These are phyloP conservation scores for Triglochin maritima DNA, from an alignment of 106 monocot genomes.

Conservation along the genomic window DNA sequence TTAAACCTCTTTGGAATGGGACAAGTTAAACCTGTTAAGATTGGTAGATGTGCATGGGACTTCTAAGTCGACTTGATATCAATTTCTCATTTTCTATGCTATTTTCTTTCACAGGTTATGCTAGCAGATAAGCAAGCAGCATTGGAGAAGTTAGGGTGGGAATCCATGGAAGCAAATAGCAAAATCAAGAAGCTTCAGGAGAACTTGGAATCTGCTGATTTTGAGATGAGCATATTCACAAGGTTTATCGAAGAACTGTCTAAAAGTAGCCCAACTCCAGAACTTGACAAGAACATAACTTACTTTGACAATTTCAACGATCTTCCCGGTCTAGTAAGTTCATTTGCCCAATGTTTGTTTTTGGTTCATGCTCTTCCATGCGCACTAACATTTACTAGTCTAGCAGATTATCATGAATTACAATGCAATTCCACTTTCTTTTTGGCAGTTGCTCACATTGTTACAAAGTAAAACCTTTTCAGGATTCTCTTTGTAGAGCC, in stretches of 20 bases:
- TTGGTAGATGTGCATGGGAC: too few relatives aligned
- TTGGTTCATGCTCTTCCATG: neutral
- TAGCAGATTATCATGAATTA: neutral
- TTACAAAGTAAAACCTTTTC: neutral
- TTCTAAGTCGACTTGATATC: neutral
- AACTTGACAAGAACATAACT: constrained; percentile 19
- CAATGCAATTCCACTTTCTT: too few relatives aligned
- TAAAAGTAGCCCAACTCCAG: constrained; percentile 19
- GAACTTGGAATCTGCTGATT: constrained; percentile 35
- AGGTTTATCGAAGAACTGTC: constrained; percentile 50
- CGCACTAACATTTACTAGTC: neutral
- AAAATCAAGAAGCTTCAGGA: constrained; percentile 69
- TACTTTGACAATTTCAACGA: constrained; percentile 28
- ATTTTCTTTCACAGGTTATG: constrained; percentile 39
- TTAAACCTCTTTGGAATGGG: too few relatives aligned
- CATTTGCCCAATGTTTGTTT: constrained; percentile 2
- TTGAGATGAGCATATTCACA: constrained; percentile 48
- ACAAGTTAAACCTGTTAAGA: too few relatives aligned
- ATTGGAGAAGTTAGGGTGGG: constrained; percentile 76
- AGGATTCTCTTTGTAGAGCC: neutral
- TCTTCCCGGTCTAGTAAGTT: constrained; percentile 43
- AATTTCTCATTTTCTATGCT: neutral
- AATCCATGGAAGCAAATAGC: constrained; percentile 50
- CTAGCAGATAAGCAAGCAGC: constrained; percentile 93
- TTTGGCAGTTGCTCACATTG: too few relatives aligned